Percentiles rank a stretch among this genome's conserved stretches.
These are phyloP conservation scores for Plasmopara viticola DNA, from an alignment of 352 stramenopile genomes.

Conservation along the genomic window DNA sequence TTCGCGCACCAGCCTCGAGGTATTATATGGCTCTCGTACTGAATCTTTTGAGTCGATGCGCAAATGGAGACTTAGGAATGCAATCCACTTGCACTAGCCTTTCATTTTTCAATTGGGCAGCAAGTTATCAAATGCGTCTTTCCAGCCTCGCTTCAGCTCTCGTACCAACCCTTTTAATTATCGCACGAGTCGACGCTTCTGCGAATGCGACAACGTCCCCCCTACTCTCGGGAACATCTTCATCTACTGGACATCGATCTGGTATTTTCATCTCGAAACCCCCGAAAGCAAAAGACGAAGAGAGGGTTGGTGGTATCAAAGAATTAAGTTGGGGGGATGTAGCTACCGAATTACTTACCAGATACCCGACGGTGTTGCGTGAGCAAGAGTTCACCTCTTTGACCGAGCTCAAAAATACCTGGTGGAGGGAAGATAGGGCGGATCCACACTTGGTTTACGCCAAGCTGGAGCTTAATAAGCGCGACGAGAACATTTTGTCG, in stretches of 20 bases:
- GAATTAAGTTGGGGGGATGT: neutral
- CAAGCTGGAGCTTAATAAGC: too few relatives aligned
- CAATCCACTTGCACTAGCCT: too few relatives aligned
- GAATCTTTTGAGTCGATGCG: too few relatives aligned
- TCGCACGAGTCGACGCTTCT: neutral
- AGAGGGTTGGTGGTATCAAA: neutral
- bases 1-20: too few relatives aligned
- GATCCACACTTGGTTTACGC: too few relatives aligned
- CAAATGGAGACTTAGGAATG: too few relatives aligned
- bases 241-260: neutral
- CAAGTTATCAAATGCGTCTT: neutral
- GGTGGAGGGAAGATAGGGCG: too few relatives aligned
- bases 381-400: neutral
- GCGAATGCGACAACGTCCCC: neutral
- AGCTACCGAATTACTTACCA: neutral
- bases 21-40: too few relatives aligned
- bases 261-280: neutral
- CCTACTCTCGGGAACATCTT: neutral
- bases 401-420: too few relatives aligned
- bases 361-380: neutral
- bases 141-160: neutral
- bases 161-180: neutral
- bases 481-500: too few relatives aligned
- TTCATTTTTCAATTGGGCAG: too few relatives aligned
- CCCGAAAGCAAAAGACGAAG: neutral